Conservation (phyloP, 139 green algal genomes). For the Tetraselmis chui region DNA sequence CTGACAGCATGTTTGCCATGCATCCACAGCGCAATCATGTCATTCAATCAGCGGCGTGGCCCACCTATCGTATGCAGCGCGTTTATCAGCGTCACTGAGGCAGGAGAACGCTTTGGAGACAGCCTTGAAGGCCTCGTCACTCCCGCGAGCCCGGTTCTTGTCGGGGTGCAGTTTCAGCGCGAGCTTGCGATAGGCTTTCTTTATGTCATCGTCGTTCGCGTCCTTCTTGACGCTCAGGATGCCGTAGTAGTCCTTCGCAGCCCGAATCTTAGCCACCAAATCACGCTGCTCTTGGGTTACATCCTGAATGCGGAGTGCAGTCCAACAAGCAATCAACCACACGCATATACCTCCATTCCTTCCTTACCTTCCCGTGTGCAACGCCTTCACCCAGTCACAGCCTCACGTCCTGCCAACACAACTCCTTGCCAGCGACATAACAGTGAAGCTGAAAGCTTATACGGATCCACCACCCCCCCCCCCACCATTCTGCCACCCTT, state of each 20-base stretch:
- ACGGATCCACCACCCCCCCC: not conserved
- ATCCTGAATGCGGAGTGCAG: not conserved
- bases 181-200: slow-evolving; percentile 37
- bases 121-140: slow-evolving; percentile 54
- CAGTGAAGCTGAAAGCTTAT: no score
- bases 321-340: not conserved
- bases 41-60: not conserved
- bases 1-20: no score
- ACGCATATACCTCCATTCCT: no score
- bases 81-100: slow-evolving; percentile 50
- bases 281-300: slow-evolving; percentile 37
- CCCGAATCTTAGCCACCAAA: slow-evolving; percentile 35
- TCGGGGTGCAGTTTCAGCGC: slow-evolving; percentile 31
- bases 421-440: no score
- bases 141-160: slow-evolving; percentile 26
- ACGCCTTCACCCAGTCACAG: not conserved
- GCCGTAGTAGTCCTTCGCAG: slow-evolving; percentile 42
- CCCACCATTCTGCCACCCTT: not conserved
- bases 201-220: slow-evolving; percentile 37
- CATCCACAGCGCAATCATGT: no score
- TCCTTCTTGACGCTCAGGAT: slow-evolving; percentile 25
- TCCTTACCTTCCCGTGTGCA: no score
- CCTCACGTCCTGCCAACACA: no score
- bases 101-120: slow-evolving; percentile 64
- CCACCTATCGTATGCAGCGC: slow-evolving; percentile 51